Percentiles rank a stretch among this genome's conserved stretches.
These are phyloP conservation scores for Sugiyamaella pinicola DNA, from an alignment of 1,139 yeast genomes.

Conservation along the genomic window DNA sequence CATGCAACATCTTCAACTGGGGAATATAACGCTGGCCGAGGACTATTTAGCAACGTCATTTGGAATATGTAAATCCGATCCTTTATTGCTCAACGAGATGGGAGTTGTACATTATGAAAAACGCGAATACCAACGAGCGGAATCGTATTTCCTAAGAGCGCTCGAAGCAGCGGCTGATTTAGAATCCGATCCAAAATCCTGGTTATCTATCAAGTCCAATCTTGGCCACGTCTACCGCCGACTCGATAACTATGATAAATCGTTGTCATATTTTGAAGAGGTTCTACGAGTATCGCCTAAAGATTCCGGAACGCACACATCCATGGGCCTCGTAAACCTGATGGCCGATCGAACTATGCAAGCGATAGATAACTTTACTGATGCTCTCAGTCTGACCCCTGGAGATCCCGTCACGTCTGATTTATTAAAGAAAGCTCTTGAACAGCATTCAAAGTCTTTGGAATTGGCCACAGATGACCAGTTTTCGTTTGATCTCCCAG, in stretches of 20 bases:
- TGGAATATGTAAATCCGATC: slow-evolving; percentile 80
- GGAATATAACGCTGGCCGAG: slow-evolving; percentile 77
- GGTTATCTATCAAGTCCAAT: slow-evolving; percentile 86
- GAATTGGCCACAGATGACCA: slow-evolving; percentile 10
- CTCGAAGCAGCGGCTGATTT: slow-evolving; percentile 66
- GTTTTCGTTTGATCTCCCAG: slow-evolving; percentile 9
- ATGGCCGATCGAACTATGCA: slow-evolving; percentile 59
- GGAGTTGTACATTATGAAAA: slow-evolving; percentile 89
- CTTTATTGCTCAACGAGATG: slow-evolving; percentile 82
- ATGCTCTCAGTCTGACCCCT: slow-evolving; percentile 77
- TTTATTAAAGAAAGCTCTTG: slow-evolving; percentile 66
- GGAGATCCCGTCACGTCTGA: slow-evolving; percentile 86
- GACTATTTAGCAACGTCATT: slow-evolving; percentile 80
- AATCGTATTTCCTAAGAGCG: slow-evolving; percentile 71
- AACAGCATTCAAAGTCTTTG: slow-evolving; percentile 7
- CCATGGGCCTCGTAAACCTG: slow-evolving; percentile 80
- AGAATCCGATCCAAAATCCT: slow-evolving; percentile 78
- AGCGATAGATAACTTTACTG: slow-evolving; percentile 81
- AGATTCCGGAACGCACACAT: slow-evolving; percentile 76
- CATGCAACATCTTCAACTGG: slow-evolving; percentile 92
- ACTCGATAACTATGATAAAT: slow-evolving; percentile 58
- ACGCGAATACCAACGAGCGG: slow-evolving; percentile 68
- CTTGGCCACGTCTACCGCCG: slow-evolving; percentile 89
- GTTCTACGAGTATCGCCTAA: slow-evolving; percentile 70
- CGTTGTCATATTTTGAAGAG: slow-evolving; percentile 74